phyloP scores from a whole-genome alignment of 495 filamentous ascomycete genomes.

The Cercophora samala region DNA sequence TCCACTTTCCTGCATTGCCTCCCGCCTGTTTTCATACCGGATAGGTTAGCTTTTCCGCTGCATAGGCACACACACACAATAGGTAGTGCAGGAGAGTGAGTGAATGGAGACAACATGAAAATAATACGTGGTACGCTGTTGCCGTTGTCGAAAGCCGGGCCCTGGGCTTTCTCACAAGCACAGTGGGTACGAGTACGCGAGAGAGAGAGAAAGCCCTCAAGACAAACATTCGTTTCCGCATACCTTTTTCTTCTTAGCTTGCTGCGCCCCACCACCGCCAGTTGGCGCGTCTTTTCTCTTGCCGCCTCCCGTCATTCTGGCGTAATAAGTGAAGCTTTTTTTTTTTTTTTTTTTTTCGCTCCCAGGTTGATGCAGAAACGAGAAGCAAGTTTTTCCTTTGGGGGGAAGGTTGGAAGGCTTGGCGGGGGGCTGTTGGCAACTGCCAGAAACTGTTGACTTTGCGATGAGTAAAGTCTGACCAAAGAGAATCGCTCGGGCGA shows the following conservation, averaged over 20 bases:
- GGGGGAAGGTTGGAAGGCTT: background rate
- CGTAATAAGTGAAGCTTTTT: background rate
- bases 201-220: background rate
- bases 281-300: conserved; percentile 32
- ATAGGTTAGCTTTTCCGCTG: conserved; percentile 4
- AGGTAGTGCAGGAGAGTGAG: background rate
- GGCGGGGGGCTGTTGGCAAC: background rate
- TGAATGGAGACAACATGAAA: background rate
- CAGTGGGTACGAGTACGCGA: background rate
- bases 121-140: background rate
- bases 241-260: conserved; percentile 37
- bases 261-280: conserved; percentile 14
- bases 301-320: conserved; percentile 21
- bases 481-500: background rate
- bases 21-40: conserved; percentile 38
- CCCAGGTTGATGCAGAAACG: conserved; percentile 1
- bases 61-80: background rate
- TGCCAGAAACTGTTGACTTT: background rate
- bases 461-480: background rate
- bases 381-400: background rate
- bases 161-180: background rate
- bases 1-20: conserved; percentile 50
- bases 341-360: background rate
- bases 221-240: background rate
- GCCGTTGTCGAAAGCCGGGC: too few species aligned